Evolutionary conservation across 108 stramenopile species (phyloP), one percentile per base, ranked within the genome.

Genomic region (Fragilariopsis cylindrus): DNA sequence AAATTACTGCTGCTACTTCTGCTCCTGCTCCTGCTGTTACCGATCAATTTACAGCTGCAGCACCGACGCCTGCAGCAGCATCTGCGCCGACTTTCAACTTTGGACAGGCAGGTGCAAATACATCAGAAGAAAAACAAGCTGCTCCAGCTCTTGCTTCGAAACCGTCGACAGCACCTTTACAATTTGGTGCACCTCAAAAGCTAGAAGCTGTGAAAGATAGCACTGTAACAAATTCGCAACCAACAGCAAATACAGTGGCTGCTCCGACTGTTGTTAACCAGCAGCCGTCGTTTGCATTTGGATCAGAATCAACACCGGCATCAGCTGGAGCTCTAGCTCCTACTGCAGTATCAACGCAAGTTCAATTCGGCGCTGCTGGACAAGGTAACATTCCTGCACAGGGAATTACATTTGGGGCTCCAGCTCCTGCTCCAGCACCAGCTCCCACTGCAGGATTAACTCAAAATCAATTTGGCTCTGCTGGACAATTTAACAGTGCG

Each of bases 221-320:
- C 12, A 45, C 65, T 11, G 48, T 5, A 67, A 5, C 40, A 45
- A 46, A 48, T 42, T 7, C 65, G 0, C 44, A 48, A 49, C 42
- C 45, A 67, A 48, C 65, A 67, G 15, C 65, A n/a, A n/a, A 49
- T 11, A 16, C 46, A 65, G 7, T n/a, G 19, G n/a, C 65, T 65
- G 2, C 65, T 12, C 15, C 4, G 46, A 12, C 65, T 1, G 15
- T 54, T n/a, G 53, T 15, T 54, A n/a, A 15, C 15, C 53, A 15
- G n/a, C n/a, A 15, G 53, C 53, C 15, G 53, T 15, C n/a, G 53
- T n/a, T n/a, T n/a, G 53, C 53, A 54, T n/a, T n/a, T n/a, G 53
- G n/a, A 54, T 65, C 65, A 15, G 65, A 1, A 15, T 7, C 7
- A 65, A 21, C 65, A 2, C 68, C 7, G 44, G 21, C 65, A 4